These are phyloP conservation scores for Candida nemodendra DNA, from an alignment of 805 yeast species.

Conservation along the genomic window DNA sequence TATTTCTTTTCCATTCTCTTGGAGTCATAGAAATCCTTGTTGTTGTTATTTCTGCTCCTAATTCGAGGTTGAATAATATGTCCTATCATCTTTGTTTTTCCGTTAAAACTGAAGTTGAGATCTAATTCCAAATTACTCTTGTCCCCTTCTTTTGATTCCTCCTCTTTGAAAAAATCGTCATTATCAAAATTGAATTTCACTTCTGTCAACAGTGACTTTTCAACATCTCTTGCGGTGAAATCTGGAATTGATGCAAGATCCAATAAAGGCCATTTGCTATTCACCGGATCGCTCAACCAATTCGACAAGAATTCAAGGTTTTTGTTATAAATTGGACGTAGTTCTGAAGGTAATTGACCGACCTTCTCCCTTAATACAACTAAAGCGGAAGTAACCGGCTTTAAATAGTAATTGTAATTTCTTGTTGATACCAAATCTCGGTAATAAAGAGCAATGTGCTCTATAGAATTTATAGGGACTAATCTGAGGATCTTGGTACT, in stretches of 20 bases:
- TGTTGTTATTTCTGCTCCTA: conserved; percentile 18
- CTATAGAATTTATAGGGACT: conserved; percentile 77
- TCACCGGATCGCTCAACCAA: conserved; percentile 47
- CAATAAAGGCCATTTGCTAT: conserved; percentile 72
- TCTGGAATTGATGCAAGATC: conserved; percentile 62
- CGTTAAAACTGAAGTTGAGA: conserved; percentile 23
- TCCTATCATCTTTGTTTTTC: conserved; percentile 29
- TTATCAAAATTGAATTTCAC: conserved; percentile 63
- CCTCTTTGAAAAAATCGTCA: conserved; percentile 39
- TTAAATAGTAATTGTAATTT: conserved; percentile 48
- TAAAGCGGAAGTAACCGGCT: conserved; percentile 73
- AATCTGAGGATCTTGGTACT: conserved; percentile 53
- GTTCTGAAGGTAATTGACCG: conserved; percentile 77
- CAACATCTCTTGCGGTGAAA: conserved; percentile 74
- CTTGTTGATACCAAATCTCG: conserved; percentile 28
- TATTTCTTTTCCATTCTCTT: conserved; percentile 67
- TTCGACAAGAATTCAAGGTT: conserved; percentile 58
- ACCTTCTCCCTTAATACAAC: conserved; percentile 80
- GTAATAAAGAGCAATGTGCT: conserved; percentile 68
- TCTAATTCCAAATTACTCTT: conserved; percentile 16
- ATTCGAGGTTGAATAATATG: conserved; percentile 33
- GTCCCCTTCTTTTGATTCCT: conserved; percentile 20
- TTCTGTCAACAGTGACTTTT: conserved; percentile 70
- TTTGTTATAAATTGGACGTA: conserved; percentile 71
- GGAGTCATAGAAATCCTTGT: conserved; percentile 48